A percentile compares a stretch with the other conserved stretches of the same genome.
Evolutionary conservation across 305 asterid species (phyloP).

Genomic region (Solanum chacoense): DNA sequence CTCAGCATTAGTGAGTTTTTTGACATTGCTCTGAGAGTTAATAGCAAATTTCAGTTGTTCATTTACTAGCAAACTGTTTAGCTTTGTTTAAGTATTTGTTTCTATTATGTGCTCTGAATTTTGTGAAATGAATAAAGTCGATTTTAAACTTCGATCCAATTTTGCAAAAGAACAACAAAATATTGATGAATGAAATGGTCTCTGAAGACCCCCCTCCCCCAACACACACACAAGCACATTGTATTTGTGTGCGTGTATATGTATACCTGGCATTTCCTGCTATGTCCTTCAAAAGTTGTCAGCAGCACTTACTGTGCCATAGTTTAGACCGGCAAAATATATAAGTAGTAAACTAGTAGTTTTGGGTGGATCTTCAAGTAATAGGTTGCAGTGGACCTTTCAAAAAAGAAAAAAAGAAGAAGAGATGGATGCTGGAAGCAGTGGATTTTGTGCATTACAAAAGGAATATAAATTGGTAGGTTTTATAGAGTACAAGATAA

Average conservation of each 20-base stretch:
- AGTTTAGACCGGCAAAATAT: background rate
- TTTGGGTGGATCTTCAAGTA: background rate
- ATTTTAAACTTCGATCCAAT: background rate
- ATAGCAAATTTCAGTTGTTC: background rate
- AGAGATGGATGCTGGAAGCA: background rate
- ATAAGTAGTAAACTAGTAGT: background rate
- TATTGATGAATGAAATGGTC: background rate
- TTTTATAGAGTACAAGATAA: background rate
- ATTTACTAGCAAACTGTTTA: background rate
- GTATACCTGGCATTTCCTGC: background rate
- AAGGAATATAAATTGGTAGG: background rate
- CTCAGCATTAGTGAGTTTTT: conserved; percentile 70
- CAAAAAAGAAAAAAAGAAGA: background rate
- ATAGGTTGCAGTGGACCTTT: background rate
- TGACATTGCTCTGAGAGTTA: background rate
- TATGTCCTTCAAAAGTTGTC: background rate
- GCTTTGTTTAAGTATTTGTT: background rate
- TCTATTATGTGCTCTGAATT: background rate
- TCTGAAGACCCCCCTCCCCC: background rate
- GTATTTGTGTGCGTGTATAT: background rate
- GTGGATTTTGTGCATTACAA: background rate
- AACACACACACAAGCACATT: background rate
- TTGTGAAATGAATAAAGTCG: background rate
- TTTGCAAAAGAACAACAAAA: background rate
- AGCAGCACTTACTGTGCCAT: background rate